Base-by-base conservation (phyloP, 2,329 filamentous ascomycete genomes). In the Penicillium sp. region DNA sequence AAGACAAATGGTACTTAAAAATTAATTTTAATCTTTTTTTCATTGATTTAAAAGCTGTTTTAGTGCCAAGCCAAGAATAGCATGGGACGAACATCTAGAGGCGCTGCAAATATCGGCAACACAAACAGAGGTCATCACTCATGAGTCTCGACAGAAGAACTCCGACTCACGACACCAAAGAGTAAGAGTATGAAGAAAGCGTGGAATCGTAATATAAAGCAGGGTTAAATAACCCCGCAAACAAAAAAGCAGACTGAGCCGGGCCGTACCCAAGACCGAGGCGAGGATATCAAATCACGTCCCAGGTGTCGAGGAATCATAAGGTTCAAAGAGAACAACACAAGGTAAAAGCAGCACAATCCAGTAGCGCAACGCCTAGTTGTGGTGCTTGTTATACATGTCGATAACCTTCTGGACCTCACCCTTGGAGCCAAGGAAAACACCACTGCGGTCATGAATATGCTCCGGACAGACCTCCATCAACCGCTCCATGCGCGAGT, bases 321-420 rank as follows among this genome's bases (percentile, higher is more conserved):
- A 19, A 10, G n/a, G 27, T 19, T 14, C 16, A 16, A 44, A 44
- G 13, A 44, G 14, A n/a, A 9, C 31, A 31, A 44, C 41, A 27
- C 4, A 6, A 27, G 24, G 6, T 4, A 44, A n/a, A 18, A 39
- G 22, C 41, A n/a, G 16, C 43, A 31, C 7, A 22, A 18, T 9
- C 31, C 6, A 31, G 1, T 6, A 35, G 44, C 24, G 6, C 31
- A 16, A 16, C 27, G 33, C 57, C 67, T 63, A 72, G 24, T 37
- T 68, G 27, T 72, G 59, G 68, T 73, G 67, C 66, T 77, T 72
- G 78, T 89, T 89, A 81, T 95, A 89, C 71, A 89, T 88, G 61
- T 86, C 81, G 77, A 96, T 96, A 67, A 98, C 91, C 83, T 96
- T 97, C 81, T 97, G 92, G 50, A 99, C 85, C 81, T 99, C 95